Conservation (phyloP, 148 eudicot species). For the Chenopodium formosanum region DNA sequence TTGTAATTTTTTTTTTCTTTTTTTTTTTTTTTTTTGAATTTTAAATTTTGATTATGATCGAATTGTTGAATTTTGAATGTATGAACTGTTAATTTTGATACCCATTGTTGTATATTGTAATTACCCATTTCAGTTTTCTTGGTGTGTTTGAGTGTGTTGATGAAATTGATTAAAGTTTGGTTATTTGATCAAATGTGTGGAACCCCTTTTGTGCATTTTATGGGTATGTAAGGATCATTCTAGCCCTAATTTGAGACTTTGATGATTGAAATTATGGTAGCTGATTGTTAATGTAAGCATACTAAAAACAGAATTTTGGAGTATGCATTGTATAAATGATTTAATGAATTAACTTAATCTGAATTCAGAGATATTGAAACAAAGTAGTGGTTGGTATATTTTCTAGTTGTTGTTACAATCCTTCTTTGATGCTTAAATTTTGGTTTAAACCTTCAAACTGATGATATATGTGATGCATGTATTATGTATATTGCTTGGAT, state of each 20-base stretch:
- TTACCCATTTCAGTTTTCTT: not conserved
- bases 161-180: slow-evolving; percentile 3
- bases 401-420: not conserved
- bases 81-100: not conserved
- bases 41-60: not conserved
- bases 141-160: not conserved
- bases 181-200: slow-evolving; percentile 1
- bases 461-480: not conserved
- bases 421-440: not conserved
- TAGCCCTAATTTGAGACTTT: not conserved
- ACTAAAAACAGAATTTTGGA: no score
- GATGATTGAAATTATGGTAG: not conserved
- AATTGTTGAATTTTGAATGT: slow-evolving; percentile 10
- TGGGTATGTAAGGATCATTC: slow-evolving; percentile 4
- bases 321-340: not conserved
- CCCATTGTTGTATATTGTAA: slow-evolving; percentile 5
- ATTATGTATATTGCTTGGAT: no score
- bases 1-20: not conserved
- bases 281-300: not conserved
- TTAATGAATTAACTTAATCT: not conserved
- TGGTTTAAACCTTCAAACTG: not conserved
- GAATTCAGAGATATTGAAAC: not conserved
- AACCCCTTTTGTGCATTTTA: slow-evolving; percentile 12
- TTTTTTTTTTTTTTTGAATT: not conserved
- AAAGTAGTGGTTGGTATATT: not conserved